Conservation (phyloP, 2,329 filamentous ascomycete species). For the Ophiostoma tasmaniense region DNA sequence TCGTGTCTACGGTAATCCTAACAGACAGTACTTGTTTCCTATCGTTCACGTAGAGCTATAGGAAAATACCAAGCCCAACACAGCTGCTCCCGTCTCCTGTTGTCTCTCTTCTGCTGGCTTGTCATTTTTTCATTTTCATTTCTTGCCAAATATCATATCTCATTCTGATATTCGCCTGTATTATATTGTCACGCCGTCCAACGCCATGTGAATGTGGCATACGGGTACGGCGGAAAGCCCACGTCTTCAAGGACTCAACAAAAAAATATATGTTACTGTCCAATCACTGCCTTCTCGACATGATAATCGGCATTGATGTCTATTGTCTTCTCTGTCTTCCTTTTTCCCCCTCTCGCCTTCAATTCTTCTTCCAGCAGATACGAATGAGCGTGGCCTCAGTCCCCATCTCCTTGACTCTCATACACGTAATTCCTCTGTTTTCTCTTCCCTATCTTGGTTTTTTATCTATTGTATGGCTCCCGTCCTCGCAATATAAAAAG, state of each 20-base stretch:
- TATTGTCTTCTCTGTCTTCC: not conserved
- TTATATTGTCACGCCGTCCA: not conserved
- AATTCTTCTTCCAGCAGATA: not conserved
- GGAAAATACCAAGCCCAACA: not conserved
- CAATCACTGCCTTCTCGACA: slow-evolving; percentile 1
- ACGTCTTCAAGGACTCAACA: slow-evolving; percentile 1
- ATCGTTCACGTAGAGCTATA: not conserved
- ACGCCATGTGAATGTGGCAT: slow-evolving; percentile 5
- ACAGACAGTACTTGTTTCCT: not conserved
- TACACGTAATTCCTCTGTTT: not conserved
- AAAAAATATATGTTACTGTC: slow-evolving; percentile 13
- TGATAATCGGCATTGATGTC: not conserved
- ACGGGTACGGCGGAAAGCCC: not conserved
- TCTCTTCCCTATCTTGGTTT: not conserved
- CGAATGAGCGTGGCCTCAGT: not conserved
- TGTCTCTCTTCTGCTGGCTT: not conserved
- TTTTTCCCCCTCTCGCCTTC: not conserved
- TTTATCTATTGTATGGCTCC: not conserved
- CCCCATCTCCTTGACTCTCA: not conserved
- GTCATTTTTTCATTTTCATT: not conserved
- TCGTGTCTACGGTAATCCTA: not conserved
- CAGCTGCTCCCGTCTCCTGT: not conserved
- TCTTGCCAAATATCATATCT: not conserved
- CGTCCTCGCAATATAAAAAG: not conserved
- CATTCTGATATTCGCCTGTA: not conserved